Base-by-base conservation (phyloP, 192 early-diverging fungal species). In the Chytriomyces sp. region DNA sequence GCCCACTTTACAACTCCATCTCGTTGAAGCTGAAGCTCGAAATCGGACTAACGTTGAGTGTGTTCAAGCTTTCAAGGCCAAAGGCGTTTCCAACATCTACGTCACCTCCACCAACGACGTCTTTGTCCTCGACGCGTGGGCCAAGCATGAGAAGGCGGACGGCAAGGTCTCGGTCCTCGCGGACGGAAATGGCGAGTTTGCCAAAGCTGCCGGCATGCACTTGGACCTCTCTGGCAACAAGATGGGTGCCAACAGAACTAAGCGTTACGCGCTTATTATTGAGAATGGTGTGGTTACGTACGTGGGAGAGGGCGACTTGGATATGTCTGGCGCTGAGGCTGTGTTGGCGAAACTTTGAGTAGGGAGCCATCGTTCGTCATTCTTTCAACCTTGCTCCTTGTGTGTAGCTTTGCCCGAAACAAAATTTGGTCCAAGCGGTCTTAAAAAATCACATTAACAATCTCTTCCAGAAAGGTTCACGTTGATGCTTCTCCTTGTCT, bases 151-250 rank as follows among this genome's bases (percentile, higher is more conserved):
- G 10, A 54, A 54, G 34, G 80, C 76, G 8, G 74, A 78, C 0
- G 83, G 84, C 63, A 90, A 90, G 75, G 72, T 89, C 22, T 77
- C 82, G 63, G 89, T 93, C 88, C 88, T 90, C 62, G 88, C 89
- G 38, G 92, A 93, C 73, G 92, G 89, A 39, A 91, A 89, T 72
- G 89, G 86, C 60, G 84, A 82, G 25, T 90, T 91, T 39, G 85
- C 84, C 32, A 77, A 66, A 25, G 87, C 89, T n/a, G 79, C 91
- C 17, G 92, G 92, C 36, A 78, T 93, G 40, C 73, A 75, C 19
- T 52, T 78, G 76, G 91, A 91, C 49, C 77, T 91, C 36, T 77
- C 88, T 54, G 80, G 77, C 39, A 52, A 76, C 55, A 85, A 85
- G 52, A 70, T 90, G 82, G 92, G 91, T 60, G 75, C 83, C 17